Evolutionary conservation across 2,329 filamentous ascomycete species (phyloP), one percentile per base, ranked within the genome.

Genomic region (Aspergillus ibericus): DNA sequence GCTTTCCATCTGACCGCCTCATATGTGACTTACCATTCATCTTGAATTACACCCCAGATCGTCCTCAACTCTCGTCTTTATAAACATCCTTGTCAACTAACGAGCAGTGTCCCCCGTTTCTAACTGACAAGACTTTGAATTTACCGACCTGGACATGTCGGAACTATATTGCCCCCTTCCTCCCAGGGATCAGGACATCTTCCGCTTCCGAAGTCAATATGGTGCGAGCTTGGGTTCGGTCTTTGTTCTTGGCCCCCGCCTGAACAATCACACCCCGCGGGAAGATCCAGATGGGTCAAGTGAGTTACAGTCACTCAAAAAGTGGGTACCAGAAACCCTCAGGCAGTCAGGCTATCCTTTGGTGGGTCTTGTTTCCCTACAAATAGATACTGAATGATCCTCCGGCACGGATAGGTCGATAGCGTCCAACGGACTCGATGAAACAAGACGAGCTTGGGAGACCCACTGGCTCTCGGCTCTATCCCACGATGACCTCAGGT

Each of bases 171-270:
- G 47, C 18, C 36, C 38, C 29, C 44, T 55, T 16, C 60, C 61
- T 10, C 65, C 66, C n/a, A 63, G 58, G 29, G 57, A 49, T 25
- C 55, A 61, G 27, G 66, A 68, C 47, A 58, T 75, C 66, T 63
- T 82, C 27, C 77, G 82, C 52, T 87, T 86, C 65, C 81, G 84
- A 42, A 85, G 84, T 63, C 83, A 86, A 58, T 82, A 86, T 66
- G 85, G 83, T 7, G 80, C 79, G 0, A 87, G 87, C 59, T 75
- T 87, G 2, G 84, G 85, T 40, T 81, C 81, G 9, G 77, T 85
- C 47, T 87, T 85, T 68, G 80, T 85, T n/a, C 78, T 86, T 4
- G 85, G 87, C 66, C 78, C 80, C 68, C 87, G 84, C 84, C 76
- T 87, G n/a, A 53, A 36, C 3, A 79, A 73, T 1, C 79, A 75